Base-by-base conservation (phyloP, 495 filamentous ascomycete genomes). In the Hypoxylon fuscum region DNA sequence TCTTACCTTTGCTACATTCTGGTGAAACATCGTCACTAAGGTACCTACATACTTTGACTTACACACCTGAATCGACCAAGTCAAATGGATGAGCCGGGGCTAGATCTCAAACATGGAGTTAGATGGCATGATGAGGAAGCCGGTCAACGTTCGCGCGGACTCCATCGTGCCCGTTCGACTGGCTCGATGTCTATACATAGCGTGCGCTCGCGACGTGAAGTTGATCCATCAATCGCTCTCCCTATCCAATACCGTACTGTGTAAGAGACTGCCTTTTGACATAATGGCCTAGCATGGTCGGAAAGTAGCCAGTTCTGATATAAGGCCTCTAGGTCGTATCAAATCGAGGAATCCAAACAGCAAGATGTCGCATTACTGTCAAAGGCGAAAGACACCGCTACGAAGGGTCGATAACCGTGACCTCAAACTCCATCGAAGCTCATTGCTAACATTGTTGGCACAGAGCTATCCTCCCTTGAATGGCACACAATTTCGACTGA, bases 401-500 rank as follows among this genome's bases (percentile, higher is more conserved):
- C 77, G 1, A 77, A 73, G 53, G 80, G 80, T 77, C 20, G n/a
- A 56, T 21, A 56, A 29, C 42, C 37, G 38, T 52, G 42, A 27
- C 34, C 20, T 22, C 34, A 60, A 20, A 17, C 22, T 49, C 22
- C 58, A 21, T 64, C 45, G 29, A 21, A 44, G 10, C 20, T 29
- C 20, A 34, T 51, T 35, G 17, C 61, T 64, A 51, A 66, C 31
- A 34, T 37, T 5, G 5, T 22, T 32, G 17, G 31, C 48, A 12
- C 37, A 79, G 77, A 80, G 41, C 70, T 82, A 40, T 74, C 70
- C 14, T 63, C 71, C 34, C 72, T 82, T 29, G 82, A 86, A 38
- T 87, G 83, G 81, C 86, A 88, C 67, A 83, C 68, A 4, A 68
- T 88, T 7, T 70, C 84, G 0, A 63, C 73, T 10, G 77, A 83